These are phyloP conservation scores for Lactifluus piperatus DNA, from an alignment of 768 basidiomycete genomes.

Conservation along the genomic window DNA sequence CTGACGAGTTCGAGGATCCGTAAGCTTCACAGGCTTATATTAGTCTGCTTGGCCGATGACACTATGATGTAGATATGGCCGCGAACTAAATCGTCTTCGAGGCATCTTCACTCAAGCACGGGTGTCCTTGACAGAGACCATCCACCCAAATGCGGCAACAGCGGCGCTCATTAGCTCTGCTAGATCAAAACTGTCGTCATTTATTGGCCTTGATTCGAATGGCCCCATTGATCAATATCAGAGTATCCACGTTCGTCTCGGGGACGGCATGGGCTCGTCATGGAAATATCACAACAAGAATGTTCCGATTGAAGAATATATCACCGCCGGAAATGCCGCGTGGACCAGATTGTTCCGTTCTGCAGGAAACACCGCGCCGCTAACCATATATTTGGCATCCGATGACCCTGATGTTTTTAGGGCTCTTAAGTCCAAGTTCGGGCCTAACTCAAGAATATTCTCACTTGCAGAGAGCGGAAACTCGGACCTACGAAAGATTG, in stretches of 20 bases:
- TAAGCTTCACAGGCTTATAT: slow-evolving; percentile 29
- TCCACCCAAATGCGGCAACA: slow-evolving; percentile 43
- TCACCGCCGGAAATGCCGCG: slow-evolving; percentile 33
- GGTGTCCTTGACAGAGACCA: slow-evolving; percentile 42
- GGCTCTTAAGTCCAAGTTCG: slow-evolving; percentile 36
- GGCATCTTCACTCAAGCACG: slow-evolving; percentile 43
- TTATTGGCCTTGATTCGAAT: slow-evolving; percentile 20
- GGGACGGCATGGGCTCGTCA: slow-evolving; percentile 43
- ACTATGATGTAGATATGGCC: slow-evolving; percentile 37
- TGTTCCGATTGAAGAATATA: slow-evolving; percentile 44
- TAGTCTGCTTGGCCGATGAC: not conserved
- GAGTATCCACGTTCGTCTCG: slow-evolving; percentile 55
- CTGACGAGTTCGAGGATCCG: slow-evolving; percentile 54
- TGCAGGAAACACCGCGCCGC: slow-evolving; percentile 22
- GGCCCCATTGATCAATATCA: slow-evolving; percentile 32
- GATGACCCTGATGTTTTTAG: slow-evolving; percentile 41
- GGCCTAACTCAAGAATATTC: slow-evolving; percentile 31
- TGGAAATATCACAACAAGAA: slow-evolving; percentile 36
- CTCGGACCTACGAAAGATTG: slow-evolving; percentile 37
- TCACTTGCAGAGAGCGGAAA: slow-evolving; percentile 37
- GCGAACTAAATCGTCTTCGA: slow-evolving; percentile 44
- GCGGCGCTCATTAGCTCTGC: slow-evolving; percentile 41
- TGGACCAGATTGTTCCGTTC: slow-evolving; percentile 32
- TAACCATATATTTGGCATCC: slow-evolving; percentile 50
- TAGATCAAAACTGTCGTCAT: slow-evolving; percentile 35